Conservation (phyloP, 768 basidiomycete genomes). For the Hemileccinum impolitum region DNA sequence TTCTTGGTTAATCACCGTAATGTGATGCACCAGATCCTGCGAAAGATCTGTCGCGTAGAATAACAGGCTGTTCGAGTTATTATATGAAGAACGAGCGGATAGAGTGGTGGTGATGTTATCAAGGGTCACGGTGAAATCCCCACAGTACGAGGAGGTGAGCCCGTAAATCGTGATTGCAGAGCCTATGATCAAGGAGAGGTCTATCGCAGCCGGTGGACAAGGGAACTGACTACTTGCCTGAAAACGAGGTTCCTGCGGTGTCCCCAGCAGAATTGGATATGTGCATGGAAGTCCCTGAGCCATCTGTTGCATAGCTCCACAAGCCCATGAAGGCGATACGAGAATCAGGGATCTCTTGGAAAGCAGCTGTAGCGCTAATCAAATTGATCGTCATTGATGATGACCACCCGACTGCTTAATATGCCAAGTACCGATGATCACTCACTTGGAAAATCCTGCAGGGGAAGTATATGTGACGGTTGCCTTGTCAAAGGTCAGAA, state of each 20-base stretch:
- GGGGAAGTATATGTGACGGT: conserved; percentile 42
- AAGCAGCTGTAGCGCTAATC: conserved; percentile 34
- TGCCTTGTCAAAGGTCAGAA: conserved; percentile 57
- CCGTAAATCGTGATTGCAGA: conserved; percentile 60
- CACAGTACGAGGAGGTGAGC: conserved; percentile 52
- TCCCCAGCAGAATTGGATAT: conserved; percentile 44
- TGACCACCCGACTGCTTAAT: conserved; percentile 3
- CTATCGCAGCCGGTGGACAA: background rate
- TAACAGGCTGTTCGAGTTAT: conserved; percentile 49
- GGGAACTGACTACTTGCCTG: conserved; percentile 36
- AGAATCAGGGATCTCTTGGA: conserved; percentile 41
- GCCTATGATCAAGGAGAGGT: conserved; percentile 38
- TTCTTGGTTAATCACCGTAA: conserved; percentile 57
- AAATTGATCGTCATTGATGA: conserved; percentile 23
- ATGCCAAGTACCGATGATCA: conserved; percentile 3
- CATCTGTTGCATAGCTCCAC: conserved; percentile 47
- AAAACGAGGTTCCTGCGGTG: conserved; percentile 40
- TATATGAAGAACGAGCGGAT: conserved; percentile 53
- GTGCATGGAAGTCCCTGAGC: conserved; percentile 28
- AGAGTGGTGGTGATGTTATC: conserved; percentile 47
- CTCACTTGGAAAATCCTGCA: conserved; percentile 34
- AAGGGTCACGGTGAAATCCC: conserved; percentile 56
- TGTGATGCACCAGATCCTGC: conserved; percentile 41
- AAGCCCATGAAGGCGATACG: conserved; percentile 49
- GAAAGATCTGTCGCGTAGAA: conserved; percentile 65